Evolutionary conservation across 306 rosid genomes (phyloP), one percentile per base, ranked within the genome.

Genomic region (Corylus avellana): DNA sequence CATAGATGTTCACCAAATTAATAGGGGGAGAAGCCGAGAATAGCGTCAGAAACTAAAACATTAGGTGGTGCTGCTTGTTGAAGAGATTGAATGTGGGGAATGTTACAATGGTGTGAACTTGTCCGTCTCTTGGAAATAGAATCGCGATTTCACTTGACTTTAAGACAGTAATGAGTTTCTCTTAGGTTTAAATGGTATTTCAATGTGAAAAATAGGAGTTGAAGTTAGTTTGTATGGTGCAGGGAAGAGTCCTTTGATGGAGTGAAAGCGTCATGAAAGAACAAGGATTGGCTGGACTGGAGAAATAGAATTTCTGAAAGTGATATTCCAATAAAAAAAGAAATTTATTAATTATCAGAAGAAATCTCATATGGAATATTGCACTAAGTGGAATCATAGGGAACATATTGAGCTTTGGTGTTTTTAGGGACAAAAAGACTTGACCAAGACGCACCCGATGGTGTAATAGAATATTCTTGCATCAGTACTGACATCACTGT

Each of bases 201-300:
- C 27, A 7, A 62, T 44, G 53, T 59, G 39, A 57, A 62, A 48
- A 42, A 14, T 63, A 63, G 86, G 66, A 59, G 80, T 51, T 50
- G 72, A 75, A 61, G 35, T 54, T 74, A 75, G 84, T 82, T 55
- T 66, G 67, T 32, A 44, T 57, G 51, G 39, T 75, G 76, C 44
- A 74, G 56, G 64, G 64, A 29, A 12, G 72, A 20, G 66, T 46
- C 61, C 50, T 12, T 46, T 79, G 51, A 12, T 48, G 53, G 63
- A 68, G 25, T 42, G 29, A 32, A 72, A 63, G 72, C 5, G 6
- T 51, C 53, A 7, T 58, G 54, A 42, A 69, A 67, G 75, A 53
- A 78, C 29, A 20, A 7, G 81, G 58, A 58, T 59, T 67, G 61
- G 47, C 49, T 77, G 32, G 12, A 42, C 2, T 73, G 47, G 37